These are phyloP conservation scores for Vitis hybrid DNA, from an alignment of 177 flowering plant genomes.

Conservation along the genomic window DNA sequence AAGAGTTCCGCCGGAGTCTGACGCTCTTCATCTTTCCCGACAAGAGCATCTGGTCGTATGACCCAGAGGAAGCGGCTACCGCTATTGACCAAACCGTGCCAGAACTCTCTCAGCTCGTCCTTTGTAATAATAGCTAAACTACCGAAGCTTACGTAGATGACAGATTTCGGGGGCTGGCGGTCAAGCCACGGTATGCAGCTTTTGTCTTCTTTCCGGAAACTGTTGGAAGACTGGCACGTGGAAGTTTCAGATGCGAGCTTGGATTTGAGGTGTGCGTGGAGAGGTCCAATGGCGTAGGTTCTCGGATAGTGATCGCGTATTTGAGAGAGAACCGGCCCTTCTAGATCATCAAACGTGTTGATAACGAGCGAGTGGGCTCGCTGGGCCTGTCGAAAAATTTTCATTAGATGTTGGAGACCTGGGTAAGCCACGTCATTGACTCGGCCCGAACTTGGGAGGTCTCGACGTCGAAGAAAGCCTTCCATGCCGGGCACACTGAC, in stretches of 20 bases:
- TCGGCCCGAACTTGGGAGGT: conserved; percentile 45
- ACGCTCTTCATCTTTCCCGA: too few relatives aligned
- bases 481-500: conserved; percentile 40
- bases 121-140: too few relatives aligned
- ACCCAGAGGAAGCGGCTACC: conserved; percentile 9
- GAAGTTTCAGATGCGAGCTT: neutral
- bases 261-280: conserved; percentile 34
- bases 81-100: too few relatives aligned
- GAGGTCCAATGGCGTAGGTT: conserved; percentile 50
- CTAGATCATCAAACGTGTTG: too few relatives aligned
- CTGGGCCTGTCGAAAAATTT: too few relatives aligned
- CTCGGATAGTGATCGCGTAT: conserved; percentile 33
- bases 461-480: conserved; percentile 37
- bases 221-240: conserved; percentile 13
- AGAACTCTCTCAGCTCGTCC: too few relatives aligned
- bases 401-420: too few relatives aligned
- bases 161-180: conserved; percentile 26
- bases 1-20: neutral
- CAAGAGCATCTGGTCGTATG: conserved; percentile 11
- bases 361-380: too few relatives aligned
- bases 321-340: conserved; percentile 26
- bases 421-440: neutral
- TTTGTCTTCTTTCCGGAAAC: conserved; percentile 16
- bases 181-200: conserved; percentile 34
- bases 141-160: neutral